Conservation (phyloP, 1,284 basidiomycete species). For the Clitocybe nebularis region DNA sequence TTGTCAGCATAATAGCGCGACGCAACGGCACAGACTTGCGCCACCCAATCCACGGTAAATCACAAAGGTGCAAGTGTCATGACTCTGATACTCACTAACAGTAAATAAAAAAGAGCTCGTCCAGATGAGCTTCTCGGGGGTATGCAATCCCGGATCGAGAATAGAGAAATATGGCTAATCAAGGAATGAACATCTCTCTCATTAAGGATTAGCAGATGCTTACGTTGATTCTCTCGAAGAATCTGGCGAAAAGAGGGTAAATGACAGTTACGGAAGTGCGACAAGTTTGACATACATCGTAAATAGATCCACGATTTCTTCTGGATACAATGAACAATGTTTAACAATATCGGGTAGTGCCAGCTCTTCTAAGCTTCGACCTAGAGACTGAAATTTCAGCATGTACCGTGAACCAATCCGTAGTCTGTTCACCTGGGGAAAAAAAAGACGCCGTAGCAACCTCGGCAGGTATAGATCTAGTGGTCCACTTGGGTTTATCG, state of each 20-base stretch:
- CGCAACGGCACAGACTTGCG: conserved; percentile 49
- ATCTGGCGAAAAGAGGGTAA: conserved; percentile 31
- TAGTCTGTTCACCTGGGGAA: conserved; percentile 18
- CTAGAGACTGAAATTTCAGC: conserved; percentile 4
- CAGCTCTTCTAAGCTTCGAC: conserved; percentile 12
- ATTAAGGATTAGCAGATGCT: conserved; percentile 15
- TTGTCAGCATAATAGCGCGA: conserved; percentile 42
- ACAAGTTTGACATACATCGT: conserved; percentile 38
- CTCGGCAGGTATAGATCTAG: conserved; percentile 27
- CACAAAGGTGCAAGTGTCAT: no score
- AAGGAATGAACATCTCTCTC: conserved; percentile 4
- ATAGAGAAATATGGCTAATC: conserved; percentile 52
- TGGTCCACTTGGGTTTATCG: conserved; percentile 14
- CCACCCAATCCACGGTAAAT: neutral
- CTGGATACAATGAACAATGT: conserved; percentile 43
- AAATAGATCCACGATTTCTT: conserved; percentile 59
- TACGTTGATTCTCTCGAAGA: conserved; percentile 52
- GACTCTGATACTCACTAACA: conserved; percentile 39
- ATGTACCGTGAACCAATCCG: neutral
- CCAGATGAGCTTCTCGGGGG: conserved; percentile 45
- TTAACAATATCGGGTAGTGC: conserved; percentile 39
- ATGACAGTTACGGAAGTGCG: conserved; percentile 10
- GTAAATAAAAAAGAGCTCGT: conserved; percentile 56
- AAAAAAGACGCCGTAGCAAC: conserved; percentile 28
- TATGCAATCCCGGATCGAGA: conserved; percentile 52